Percentiles rank a stretch among this genome's conserved stretches.
phyloP scores from a whole-genome alignment of 164 flowering plant genomes.

The Stephania yunnanensis region DNA sequence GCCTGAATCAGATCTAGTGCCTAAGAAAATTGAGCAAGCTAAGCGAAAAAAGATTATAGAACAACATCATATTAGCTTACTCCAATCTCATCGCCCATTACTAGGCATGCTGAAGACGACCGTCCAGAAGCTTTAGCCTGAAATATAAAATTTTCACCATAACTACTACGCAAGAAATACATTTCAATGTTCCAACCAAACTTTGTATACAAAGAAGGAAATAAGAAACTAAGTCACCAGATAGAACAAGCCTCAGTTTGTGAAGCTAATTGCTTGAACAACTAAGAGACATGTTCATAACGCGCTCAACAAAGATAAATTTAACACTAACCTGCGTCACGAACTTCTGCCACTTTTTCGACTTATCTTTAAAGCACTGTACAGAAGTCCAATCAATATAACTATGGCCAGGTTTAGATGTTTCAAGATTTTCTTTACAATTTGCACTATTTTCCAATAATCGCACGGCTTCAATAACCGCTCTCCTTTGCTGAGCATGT shows the following conservation, averaged over 20 bases:
- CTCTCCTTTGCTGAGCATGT: conserved; percentile 87
- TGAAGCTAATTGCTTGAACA: background rate
- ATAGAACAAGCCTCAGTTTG: background rate
- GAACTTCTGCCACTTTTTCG: conserved; percentile 89
- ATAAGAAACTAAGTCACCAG: too few species aligned
- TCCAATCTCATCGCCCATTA: conserved; percentile 66
- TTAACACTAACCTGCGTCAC: conserved; percentile 55
- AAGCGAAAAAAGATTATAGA: conserved; percentile 1
- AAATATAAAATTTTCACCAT: conserved; percentile 1
- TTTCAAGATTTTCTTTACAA: conserved; percentile 23
- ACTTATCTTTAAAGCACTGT: conserved; percentile 55
- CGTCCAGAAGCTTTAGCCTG: conserved; percentile 96
- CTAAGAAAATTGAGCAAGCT: conserved; percentile 12
- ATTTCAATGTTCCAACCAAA: too few species aligned
- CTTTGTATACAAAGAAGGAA: too few species aligned
- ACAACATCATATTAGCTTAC: conserved; percentile 40
- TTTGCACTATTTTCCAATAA: conserved; percentile 46
- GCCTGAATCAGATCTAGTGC: conserved; percentile 48
- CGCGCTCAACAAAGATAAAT: background rate
- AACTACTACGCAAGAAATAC: background rate
- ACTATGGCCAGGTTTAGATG: conserved; percentile 26
- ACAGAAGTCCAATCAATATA: conserved; percentile 29
- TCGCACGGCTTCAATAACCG: conserved; percentile 82
- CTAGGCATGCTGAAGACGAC: conserved; percentile 47
- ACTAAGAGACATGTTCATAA: background rate